Base-by-base conservation (phyloP, 768 basidiomycete genomes). In the Kwoniella heveanensis region DNA sequence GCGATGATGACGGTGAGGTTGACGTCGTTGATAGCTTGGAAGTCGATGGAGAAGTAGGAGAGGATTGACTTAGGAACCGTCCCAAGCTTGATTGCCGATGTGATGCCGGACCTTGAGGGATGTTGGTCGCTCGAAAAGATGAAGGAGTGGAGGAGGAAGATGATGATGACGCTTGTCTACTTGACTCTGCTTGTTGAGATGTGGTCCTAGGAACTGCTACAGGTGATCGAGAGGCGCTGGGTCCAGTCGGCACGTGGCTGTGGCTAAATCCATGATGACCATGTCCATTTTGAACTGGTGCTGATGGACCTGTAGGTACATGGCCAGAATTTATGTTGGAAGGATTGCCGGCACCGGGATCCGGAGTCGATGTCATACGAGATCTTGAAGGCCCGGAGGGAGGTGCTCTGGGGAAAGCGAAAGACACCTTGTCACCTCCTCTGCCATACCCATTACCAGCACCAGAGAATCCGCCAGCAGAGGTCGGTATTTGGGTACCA, bases 121-220 rank as follows among this genome's bases (percentile, higher is more conserved):
- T 44, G 30, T 22, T 51, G 47, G 15, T 51, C 8, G 26, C n/a
- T n/a, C 51, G 21, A 37, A 57, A 57, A 19, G 57, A 44, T 17
- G 39, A 44, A 5, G 32, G 21, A 13, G 47, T 50, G 26, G n/a
- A 27, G 26, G n/a, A 22, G 24, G n/a, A 8, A 30, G 56, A 48
- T 9, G 13, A n/a, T 2, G 46, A 15, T 9, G 17, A 37, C 22
- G 56, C 53, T 15, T 56, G 44, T 61, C 27, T 50, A 62, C 65
- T 62, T 13, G 65, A 62, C 25, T 66, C 65, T 6, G 54, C 60
- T 30, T 54, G 32, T 12, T 39, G 57, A 46, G 26, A 4, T 21
- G 22, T 32, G 21, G 44, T 27, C 21, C 24, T 24, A 29, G 27
- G 29, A 30, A 27, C 25, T 17, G 25, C 22, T 22, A 19, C 21